Evolutionary conservation across 306 rosid genomes (phyloP).

Genomic region (Begonia fuchsioides): DNA sequence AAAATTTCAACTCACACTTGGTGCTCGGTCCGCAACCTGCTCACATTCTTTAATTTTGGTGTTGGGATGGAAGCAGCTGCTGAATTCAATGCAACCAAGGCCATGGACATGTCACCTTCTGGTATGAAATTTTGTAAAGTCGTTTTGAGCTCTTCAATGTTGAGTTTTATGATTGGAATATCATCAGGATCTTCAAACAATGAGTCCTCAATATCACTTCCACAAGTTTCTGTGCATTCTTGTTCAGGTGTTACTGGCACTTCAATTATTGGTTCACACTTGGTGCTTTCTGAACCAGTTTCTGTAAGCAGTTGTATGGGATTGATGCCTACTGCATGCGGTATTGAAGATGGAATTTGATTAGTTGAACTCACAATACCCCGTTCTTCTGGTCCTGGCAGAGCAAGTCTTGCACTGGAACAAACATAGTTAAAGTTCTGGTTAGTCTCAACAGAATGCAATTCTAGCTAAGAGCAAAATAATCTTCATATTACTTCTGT

Average conservation of each 20-base stretch:
- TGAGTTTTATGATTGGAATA: conserved; percentile 38
- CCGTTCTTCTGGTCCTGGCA: conserved; percentile 83
- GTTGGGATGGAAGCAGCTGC: conserved; percentile 50
- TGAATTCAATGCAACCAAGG: conserved; percentile 58
- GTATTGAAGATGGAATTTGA: conserved; percentile 22
- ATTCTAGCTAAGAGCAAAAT: too few relatives aligned
- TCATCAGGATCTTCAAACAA: conserved; percentile 53
- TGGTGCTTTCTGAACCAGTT: conserved; percentile 15
- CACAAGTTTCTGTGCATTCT: conserved; percentile 29
- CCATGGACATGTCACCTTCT: conserved; percentile 65
- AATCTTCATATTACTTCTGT: too few relatives aligned
- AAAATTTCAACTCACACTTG: conserved; percentile 49
- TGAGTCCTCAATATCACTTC: conserved; percentile 70
- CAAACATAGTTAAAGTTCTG: conserved; percentile 18
- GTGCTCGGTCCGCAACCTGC: conserved; percentile 87
- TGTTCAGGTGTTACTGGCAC: conserved; percentile 77
- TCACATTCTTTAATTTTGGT: conserved; percentile 66
- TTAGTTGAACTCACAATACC: conserved; percentile 30
- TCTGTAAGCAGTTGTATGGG: conserved; percentile 22
- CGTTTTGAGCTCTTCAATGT: conserved; percentile 22
- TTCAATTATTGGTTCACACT: conserved; percentile 80
- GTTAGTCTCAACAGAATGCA: neutral
- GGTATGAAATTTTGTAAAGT: conserved; percentile 25
- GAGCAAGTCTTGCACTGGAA: conserved; percentile 80
- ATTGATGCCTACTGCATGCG: conserved; percentile 23